These are phyloP conservation scores for Porcisia deanei DNA, from an alignment of 208 protist species.

Conservation along the genomic window DNA sequence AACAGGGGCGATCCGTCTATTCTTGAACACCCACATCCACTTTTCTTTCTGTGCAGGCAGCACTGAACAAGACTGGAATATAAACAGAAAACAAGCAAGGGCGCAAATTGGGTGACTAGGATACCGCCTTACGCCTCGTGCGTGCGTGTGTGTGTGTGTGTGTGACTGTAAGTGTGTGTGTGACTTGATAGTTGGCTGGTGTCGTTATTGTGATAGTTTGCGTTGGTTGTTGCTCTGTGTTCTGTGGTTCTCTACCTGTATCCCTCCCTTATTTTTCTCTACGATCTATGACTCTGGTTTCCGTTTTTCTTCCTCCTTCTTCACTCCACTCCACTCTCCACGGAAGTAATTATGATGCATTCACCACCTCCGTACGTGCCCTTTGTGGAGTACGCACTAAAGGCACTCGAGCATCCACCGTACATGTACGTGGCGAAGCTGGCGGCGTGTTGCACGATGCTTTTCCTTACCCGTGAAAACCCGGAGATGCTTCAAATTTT, in stretches of 20 bases:
- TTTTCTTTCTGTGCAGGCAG: not conserved
- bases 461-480: slow-evolving; percentile 81
- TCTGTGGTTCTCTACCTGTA: not conserved
- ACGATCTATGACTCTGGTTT: not conserved
- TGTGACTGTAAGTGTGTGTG: not conserved
- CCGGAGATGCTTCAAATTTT: slow-evolving; percentile 59
- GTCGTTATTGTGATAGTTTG: not conserved
- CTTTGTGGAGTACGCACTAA: slow-evolving; percentile 83
- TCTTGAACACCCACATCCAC: not conserved
- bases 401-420: slow-evolving; percentile 76
- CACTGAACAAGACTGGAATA: not conserved
- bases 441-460: slow-evolving; percentile 73
- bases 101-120: not conserved
- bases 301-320: not conserved
- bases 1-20: not conserved
- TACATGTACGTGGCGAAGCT: slow-evolving; percentile 87
- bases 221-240: too few species aligned
- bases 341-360: slow-evolving; percentile 27
- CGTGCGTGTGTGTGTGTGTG: not conserved
- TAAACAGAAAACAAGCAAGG: not conserved
- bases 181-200: not conserved
- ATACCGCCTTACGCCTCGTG: not conserved
- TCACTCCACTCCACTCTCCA: not conserved
- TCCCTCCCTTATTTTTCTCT: not conserved
- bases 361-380: slow-evolving; percentile 58